Evolutionary conservation across 805 yeast species (phyloP), one percentile per base, ranked within the genome.

Genomic region (Cyberlindnera petersonii): DNA sequence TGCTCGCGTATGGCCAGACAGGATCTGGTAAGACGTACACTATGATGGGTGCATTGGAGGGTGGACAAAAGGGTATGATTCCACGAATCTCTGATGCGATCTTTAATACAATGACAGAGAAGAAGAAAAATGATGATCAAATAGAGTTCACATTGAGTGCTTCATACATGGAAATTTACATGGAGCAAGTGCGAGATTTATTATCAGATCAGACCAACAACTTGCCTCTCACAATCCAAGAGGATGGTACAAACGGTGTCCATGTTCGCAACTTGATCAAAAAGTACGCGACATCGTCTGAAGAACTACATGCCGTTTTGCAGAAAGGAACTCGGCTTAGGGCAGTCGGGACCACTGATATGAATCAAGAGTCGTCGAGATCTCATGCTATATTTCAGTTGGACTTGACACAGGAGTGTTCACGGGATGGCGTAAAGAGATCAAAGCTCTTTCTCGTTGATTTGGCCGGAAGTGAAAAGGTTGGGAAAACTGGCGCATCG

Each of bases 391-490:
- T 88, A 22, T 77, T 86, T 45, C 82, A 81, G 39, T 67, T 89
- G 5, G 74, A 73, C 35, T 63, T 88, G 6, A 66, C 73, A n/a
- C 91, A 84, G 52, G 75, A 74, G 53, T 70, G 74, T 49, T 44
- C 61, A 4, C 68, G 72, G n/a, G 85, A 83, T 11, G 69, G 76
- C 6, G 66, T 74, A 16, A 82, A 76, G 55, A 66, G 71, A 26
- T 81, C 88, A 5, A 77, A 75, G 42, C 66, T 87, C 43, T 82
- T 79, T 50, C 60, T 87, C 26, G 91, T 86, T 10, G 96, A 87
- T 61, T 68, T 87, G 47, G 95, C 95, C 0, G 95, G 96, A 6
- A 80, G 91, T 17, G 96, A 89, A 59, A 84, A 79, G 57, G 77
- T 81, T 26, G 77, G 78, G 42, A 82, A 79, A 47, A 77, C 93